Percentiles rank a stretch among this genome's conserved stretches.
Conservation (phyloP, 2,329 filamentous ascomycete genomes). For the Talaromyces sp. region DNA sequence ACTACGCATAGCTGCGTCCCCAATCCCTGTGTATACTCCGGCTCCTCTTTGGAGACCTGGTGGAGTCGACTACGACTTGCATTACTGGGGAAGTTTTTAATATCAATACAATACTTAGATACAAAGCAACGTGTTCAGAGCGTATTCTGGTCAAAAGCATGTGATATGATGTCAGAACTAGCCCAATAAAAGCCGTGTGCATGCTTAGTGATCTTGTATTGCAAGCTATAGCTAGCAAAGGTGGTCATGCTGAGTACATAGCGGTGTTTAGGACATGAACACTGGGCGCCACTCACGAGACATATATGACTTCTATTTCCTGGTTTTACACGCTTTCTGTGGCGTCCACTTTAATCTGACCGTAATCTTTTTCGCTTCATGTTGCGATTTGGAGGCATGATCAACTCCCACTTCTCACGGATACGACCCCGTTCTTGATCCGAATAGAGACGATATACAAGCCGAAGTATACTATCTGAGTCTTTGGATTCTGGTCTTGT, state of each 20-base stretch:
- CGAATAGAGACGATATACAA: too few species aligned
- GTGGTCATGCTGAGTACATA: neutral
- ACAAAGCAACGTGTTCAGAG: neutral
- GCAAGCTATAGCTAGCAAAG: neutral
- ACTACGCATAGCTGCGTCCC: conserved; percentile 21
- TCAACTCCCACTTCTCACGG: too few species aligned
- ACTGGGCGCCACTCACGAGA: too few species aligned
- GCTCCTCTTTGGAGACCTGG: conserved; percentile 31
- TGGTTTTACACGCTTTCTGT: neutral
- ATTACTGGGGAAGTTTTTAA: conserved; percentile 31
- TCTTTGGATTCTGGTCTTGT: too few species aligned
- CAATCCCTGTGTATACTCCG: conserved; percentile 33
- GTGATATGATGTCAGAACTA: neutral
- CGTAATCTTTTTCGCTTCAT: too few species aligned
- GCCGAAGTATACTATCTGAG: too few species aligned
- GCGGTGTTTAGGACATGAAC: neutral
- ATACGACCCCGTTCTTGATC: too few species aligned
- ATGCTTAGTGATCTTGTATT: too few species aligned
- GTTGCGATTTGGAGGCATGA: too few species aligned
- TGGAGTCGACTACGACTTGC: conserved; percentile 28
- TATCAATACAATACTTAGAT: neutral
- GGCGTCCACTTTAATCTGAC: too few species aligned
- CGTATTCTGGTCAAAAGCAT: neutral
- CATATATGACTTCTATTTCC: neutral
- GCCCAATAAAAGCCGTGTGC: neutral